Evolutionary conservation across 148 eudicot genomes (phyloP), one percentile per base, ranked within the genome.

Genomic region (Limonium bicolor): DNA sequence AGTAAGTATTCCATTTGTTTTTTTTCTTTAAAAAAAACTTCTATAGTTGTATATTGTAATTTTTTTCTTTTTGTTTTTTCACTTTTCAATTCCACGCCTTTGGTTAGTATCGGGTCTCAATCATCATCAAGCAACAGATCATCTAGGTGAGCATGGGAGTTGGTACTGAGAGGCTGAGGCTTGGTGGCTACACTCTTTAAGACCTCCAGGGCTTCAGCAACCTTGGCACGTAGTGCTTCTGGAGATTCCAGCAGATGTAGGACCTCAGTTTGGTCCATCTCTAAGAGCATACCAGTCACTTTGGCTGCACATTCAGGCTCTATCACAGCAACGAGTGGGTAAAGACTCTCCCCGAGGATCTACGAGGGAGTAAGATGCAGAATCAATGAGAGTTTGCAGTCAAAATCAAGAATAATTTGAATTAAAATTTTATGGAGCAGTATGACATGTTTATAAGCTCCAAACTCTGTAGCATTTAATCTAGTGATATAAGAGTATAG

Each of bases 211-310:
- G 92, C 85, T 62, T 81, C 92, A 2, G 66, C 71, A 32, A 77
- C 92, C 73, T 81, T 81, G 24, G 78, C 65, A 50, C 68, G 67
- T 11, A 77, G 74, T 7, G 85, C 80, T 13, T 80, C 77, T 1
- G 80, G 83, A 0, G 80, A 80, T 59, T 80, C 83, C 4, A 80
- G 59, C 61, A 80, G 46, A 53, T 72, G 83, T 45, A 80, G 43
- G 16, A 80, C 83, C 60, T 80, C 90, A 1, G 77, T 57, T 61
- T 76, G 80, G 36, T 76, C 83, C 90, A 80, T 72, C 67, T 76
- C 82, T 8, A 80, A 61, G 32, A 80, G 70, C 90, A 80, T 80
- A 6, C 84, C 84, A 0, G 92, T 81, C 23, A 81, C 84, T 73
- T 81, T 81, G 2, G 92, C 85, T 0, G 92, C 75, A 54, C 52